phyloP scores from a whole-genome alignment of 345 rosid species.

The Aquilaria sinensis region DNA sequence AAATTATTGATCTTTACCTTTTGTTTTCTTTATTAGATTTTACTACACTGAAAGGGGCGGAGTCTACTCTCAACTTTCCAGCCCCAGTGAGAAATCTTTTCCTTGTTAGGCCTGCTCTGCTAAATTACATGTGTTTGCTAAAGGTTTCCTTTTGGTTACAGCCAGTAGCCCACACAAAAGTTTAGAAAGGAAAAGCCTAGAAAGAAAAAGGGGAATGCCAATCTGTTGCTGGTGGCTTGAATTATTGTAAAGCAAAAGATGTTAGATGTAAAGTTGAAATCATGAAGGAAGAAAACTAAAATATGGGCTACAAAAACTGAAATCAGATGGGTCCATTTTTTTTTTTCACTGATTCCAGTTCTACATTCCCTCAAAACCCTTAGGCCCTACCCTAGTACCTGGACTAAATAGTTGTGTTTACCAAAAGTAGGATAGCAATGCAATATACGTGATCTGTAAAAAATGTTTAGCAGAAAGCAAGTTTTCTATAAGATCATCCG shows the following conservation, averaged over 20 bases:
- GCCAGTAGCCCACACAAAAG: constrained; percentile 13
- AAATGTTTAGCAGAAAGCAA: not conserved
- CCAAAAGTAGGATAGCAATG: too few species aligned
- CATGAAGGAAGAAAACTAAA: constrained; percentile 16
- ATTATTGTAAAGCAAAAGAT: constrained; percentile 15
- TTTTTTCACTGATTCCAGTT: too few species aligned
- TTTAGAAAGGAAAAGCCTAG: not conserved
- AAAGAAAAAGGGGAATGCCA: constrained; percentile 2
- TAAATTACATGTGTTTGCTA: constrained; percentile 27
- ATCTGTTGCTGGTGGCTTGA: constrained; percentile 9
- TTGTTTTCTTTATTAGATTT: constrained; percentile 7
- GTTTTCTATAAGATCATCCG: constrained; percentile 5
- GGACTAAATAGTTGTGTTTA: too few species aligned
- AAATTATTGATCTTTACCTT: constrained; percentile 27
- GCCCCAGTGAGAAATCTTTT: constrained; percentile 4
- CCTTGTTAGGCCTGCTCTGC: constrained; percentile 13
- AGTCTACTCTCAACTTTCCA: constrained; percentile 17
- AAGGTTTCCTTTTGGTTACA: constrained; percentile 12
- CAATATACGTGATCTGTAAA: too few species aligned
- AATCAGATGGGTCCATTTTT: constrained; percentile 6
- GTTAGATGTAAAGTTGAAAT: constrained; percentile 17
- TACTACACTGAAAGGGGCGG: constrained; percentile 13
- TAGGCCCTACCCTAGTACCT: too few species aligned
- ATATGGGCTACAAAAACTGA: constrained; percentile 4
- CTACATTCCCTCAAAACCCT: too few species aligned